phyloP scores from a whole-genome alignment of 2,329 filamentous ascomycete genomes.

The Trichophaea hybrida region DNA sequence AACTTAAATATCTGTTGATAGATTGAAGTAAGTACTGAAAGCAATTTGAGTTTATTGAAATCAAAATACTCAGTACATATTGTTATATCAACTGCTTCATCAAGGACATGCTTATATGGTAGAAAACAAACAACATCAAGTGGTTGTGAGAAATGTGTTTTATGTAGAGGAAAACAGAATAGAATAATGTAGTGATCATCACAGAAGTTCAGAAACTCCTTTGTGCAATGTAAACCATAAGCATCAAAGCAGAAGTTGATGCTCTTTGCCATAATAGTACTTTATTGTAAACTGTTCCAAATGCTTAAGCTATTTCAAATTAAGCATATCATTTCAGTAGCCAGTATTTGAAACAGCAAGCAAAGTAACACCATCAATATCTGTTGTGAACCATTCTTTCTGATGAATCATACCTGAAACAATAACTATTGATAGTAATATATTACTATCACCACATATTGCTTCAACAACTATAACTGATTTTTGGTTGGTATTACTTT shows the following conservation, averaged over 20 bases:
- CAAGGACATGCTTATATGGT: conserved; percentile 21
- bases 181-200: no score
- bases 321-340: no score
- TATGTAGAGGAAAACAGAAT: no score
- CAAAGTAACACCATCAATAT: not conserved
- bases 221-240: no score
- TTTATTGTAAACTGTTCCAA: no score
- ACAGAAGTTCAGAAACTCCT: no score
- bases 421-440: conserved; percentile 13
- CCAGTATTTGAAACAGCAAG: not conserved
- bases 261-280: no score
- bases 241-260: no score
- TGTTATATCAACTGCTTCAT: conserved; percentile 12
- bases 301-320: no score
- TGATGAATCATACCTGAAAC: conserved; percentile 6
- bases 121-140: conserved; percentile 19
- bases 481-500: conserved; percentile 6
- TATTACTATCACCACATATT: conserved; percentile 8
- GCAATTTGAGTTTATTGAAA: conserved; percentile 17
- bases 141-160: not conserved
- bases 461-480: conserved; percentile 9
- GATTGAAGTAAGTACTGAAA: conserved; percentile 7
- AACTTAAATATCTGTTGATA: conserved; percentile 12
- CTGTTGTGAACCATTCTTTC: conserved; percentile 2
- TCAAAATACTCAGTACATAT: conserved; percentile 9